Evolutionary conservation across 2,329 filamentous ascomycete genomes (phyloP).

Genomic region (Fusarium sp.): DNA sequence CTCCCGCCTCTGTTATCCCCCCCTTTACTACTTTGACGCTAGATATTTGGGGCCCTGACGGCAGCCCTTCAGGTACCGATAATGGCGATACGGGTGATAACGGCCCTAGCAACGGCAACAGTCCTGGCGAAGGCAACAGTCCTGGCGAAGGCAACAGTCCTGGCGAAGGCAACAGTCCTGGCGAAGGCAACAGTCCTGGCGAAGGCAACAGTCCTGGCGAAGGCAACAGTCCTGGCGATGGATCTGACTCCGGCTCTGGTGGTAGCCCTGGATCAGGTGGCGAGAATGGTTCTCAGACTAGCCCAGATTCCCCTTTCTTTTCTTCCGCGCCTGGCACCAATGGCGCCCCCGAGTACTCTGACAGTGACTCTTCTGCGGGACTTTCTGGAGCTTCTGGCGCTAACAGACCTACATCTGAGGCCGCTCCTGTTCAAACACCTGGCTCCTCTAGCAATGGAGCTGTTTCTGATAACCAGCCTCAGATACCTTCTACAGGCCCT

Average conservation of each 20-base stretch:
- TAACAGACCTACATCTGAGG: constrained; percentile 23
- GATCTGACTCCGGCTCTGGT: constrained; percentile 1
- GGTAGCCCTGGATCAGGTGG: constrained; percentile 16
- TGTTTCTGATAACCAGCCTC: constrained; percentile 22
- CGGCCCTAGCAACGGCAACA: constrained; percentile 8
- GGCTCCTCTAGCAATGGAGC: constrained; percentile 27
- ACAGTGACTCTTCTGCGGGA: constrained; percentile 32
- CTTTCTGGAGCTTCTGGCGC: constrained; percentile 28
- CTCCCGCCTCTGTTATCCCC: constrained; percentile 38
- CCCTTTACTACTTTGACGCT: constrained; percentile 56
- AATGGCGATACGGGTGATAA: constrained; percentile 18
- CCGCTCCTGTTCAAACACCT: constrained; percentile 29
- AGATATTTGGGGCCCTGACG: constrained; percentile 51
- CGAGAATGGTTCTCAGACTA: constrained; percentile 22
- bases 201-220: constrained; percentile 18
- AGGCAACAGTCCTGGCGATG: constrained; percentile 2
- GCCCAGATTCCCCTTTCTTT: constrained; percentile 14
- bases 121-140: too few species aligned
- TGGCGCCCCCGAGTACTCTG: constrained; percentile 44
- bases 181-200: too few species aligned
- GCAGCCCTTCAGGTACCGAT: constrained; percentile 24
- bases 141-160: too few species aligned
- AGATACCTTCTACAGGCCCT: constrained; percentile 26
- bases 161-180: too few species aligned
- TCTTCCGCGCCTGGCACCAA: constrained; percentile 32